Conservation (phyloP, 306 rosid genomes). For the Glycine soja region DNA sequence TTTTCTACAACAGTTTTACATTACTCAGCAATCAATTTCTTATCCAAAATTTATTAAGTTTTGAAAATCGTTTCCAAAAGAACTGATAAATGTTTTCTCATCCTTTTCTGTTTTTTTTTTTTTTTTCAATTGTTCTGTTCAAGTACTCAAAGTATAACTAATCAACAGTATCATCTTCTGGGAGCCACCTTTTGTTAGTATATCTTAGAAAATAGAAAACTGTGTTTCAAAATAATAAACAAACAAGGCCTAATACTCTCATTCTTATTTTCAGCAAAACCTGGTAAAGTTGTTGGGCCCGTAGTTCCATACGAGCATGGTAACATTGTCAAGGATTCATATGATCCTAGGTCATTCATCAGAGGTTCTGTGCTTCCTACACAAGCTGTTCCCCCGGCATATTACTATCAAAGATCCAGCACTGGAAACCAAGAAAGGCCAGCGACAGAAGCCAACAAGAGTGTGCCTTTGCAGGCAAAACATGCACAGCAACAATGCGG, state of each 20-base stretch:
- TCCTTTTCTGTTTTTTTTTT: no score
- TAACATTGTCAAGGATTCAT: conserved; percentile 66
- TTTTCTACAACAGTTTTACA: no score
- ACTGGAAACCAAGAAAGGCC: conserved; percentile 64
- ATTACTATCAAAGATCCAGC: conserved; percentile 69
- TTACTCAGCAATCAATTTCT: no score
- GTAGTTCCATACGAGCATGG: conserved; percentile 75
- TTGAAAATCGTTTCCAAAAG: no score
- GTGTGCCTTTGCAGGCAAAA: conserved; percentile 60
- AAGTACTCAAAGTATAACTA: no score
- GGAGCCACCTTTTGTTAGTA: no score
- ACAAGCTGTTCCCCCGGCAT: conserved; percentile 69
- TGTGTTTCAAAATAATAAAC: background rate
- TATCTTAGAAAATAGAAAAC: no score
- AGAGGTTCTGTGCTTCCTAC: conserved; percentile 73
- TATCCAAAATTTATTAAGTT: no score
- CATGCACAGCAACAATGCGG: conserved; percentile 66
- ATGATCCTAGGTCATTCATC: conserved; percentile 73
- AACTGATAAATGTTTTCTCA: no score
- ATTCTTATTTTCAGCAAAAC: conserved; percentile 69
- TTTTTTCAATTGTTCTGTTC: no score
- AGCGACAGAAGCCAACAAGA: conserved; percentile 56
- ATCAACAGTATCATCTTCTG: no score
- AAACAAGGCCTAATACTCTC: background rate
- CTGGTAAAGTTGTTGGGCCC: conserved; percentile 88